Conservation (phyloP, 345 rosid genomes). For the Eutrema yunnanense region DNA sequence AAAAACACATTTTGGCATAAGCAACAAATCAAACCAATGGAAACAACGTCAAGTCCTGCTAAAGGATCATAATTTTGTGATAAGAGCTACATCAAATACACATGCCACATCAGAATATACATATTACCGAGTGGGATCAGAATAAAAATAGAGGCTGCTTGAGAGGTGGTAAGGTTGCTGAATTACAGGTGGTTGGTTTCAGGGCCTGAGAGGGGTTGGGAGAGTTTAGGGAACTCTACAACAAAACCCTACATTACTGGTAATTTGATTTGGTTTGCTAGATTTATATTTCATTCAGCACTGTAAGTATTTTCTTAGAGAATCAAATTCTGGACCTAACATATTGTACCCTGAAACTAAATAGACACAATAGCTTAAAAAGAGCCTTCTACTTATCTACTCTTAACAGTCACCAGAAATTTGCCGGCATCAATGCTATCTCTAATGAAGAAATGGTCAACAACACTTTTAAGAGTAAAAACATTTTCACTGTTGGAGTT, state of each 20-base stretch:
- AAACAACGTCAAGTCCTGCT: slow-evolving; percentile 37
- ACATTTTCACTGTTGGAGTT: neutral
- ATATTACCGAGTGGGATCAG: neutral
- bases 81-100: neutral
- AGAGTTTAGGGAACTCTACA: neutral
- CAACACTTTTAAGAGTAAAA: neutral
- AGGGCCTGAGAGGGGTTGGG: neutral
- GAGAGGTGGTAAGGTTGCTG: neutral
- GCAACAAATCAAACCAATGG: slow-evolving; percentile 58
- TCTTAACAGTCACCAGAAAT: neutral
- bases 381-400: neutral
- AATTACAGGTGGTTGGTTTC: neutral
- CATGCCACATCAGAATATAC: neutral
- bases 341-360: neutral
- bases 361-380: neutral
- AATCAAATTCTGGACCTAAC: neutral
- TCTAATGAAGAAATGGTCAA: neutral
- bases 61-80: neutral
- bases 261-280: neutral
- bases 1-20: slow-evolving; percentile 36
- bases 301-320: neutral
- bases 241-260: neutral
- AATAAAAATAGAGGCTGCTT: neutral
- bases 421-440: neutral
- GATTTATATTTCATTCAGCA: neutral